Percentiles rank a stretch among this genome's conserved stretches.
These are phyloP conservation scores for Adiantum capillusveneris DNA, from an alignment of 75 land plant species.

Conservation along the genomic window DNA sequence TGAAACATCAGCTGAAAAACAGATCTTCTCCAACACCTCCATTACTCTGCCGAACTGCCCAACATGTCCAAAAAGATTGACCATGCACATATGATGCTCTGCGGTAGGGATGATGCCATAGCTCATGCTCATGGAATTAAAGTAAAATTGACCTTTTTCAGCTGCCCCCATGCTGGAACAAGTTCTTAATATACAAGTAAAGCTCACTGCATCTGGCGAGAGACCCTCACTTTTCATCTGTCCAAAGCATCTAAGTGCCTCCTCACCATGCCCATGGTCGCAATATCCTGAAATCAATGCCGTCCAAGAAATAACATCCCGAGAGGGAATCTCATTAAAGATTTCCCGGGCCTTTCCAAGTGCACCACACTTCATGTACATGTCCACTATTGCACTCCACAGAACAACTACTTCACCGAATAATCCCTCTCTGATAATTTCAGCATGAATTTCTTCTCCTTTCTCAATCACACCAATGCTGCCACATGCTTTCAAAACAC, in stretches of 20 bases:
- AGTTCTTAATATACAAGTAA: conserved; percentile 18
- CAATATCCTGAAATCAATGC: conserved; percentile 36
- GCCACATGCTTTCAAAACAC: conserved; percentile 36
- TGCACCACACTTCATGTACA: conserved; percentile 26
- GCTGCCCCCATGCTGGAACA: conserved; percentile 15
- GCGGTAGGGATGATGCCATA: not conserved
- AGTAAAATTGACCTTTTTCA: conserved; percentile 10
- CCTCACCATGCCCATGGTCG: conserved; percentile 19
- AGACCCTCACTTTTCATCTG: conserved; percentile 17
- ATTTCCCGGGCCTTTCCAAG: conserved; percentile 17
- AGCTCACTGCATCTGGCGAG: conserved; percentile 21
- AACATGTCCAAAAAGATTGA: not conserved
- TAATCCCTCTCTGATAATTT: conserved; percentile 14
- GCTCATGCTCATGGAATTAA: not conserved
- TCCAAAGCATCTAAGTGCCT: conserved; percentile 12
- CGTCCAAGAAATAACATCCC: conserved; percentile 26
- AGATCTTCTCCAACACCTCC: not conserved
- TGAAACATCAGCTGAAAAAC: not conserved
- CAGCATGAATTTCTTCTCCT: conserved; percentile 16
- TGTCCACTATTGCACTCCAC: conserved; percentile 26
- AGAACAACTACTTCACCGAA: conserved; percentile 19
- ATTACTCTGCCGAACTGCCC: not conserved
- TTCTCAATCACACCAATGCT: conserved; percentile 30
- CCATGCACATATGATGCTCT: not conserved
- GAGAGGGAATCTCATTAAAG: conserved; percentile 24